Percentiles rank a stretch among this genome's conserved stretches.
phyloP scores from a whole-genome alignment of 805 yeast genomes.

The Cyberlindnera euphorbiiphila region DNA sequence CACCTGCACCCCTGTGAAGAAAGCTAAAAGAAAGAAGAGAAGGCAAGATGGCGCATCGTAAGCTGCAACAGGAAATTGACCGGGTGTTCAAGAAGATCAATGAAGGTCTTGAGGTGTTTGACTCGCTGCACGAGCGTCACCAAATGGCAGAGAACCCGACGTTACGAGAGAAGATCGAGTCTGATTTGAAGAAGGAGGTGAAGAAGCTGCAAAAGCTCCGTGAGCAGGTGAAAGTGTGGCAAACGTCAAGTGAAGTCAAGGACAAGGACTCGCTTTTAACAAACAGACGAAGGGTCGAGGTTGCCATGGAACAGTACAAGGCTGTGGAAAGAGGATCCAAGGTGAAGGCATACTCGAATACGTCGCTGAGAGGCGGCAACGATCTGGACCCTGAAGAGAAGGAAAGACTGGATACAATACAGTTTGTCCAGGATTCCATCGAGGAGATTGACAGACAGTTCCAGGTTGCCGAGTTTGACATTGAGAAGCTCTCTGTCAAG shows the following conservation, averaged over 20 bases:
- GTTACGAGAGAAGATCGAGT: constrained; percentile 88
- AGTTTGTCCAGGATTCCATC: constrained; percentile 65
- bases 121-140: constrained; percentile 79
- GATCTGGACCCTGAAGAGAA: constrained; percentile 70
- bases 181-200: constrained; percentile 89
- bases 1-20: background rate
- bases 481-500: constrained; percentile 49
- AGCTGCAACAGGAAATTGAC: constrained; percentile 64
- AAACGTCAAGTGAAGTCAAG: constrained; percentile 83
- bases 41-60: constrained; percentile 24
- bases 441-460: constrained; percentile 79
- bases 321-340: constrained; percentile 89
- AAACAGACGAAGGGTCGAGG: constrained; percentile 63
- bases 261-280: constrained; percentile 80
- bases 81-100: constrained; percentile 83
- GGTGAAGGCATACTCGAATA: constrained; percentile 89
- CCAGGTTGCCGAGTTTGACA: constrained; percentile 72
- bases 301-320: constrained; percentile 93
- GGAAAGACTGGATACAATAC: constrained; percentile 68
- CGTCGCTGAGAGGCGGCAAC: constrained; percentile 62
- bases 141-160: constrained; percentile 74
- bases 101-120: constrained; percentile 85
- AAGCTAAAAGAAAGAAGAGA: constrained; percentile 1
- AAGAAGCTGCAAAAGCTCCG: constrained; percentile 89
- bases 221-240: constrained; percentile 94